Percentiles rank a stretch among this genome's conserved stretches.
phyloP scores from a whole-genome alignment of 2,329 filamentous ascomycete genomes.

The Fusarium sulawesiense region DNA sequence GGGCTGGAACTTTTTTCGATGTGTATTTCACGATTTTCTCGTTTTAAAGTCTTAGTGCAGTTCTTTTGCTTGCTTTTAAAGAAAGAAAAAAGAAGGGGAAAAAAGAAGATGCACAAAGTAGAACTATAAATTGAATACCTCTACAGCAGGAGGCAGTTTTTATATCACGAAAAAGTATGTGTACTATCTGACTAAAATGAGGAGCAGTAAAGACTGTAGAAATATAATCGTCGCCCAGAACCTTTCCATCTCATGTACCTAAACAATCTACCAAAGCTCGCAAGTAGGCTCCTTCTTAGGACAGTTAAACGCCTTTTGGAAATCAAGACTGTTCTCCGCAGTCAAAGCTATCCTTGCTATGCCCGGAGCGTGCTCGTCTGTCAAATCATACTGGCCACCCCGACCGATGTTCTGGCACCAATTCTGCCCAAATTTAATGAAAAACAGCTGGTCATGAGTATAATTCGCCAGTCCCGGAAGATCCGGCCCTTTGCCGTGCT shows the following conservation, averaged over 20 bases:
- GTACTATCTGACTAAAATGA: fast-evolving
- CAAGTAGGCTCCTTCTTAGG: slow-evolving; percentile 73
- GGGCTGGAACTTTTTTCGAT: slow-evolving; percentile 26
- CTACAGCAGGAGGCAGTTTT: background rate
- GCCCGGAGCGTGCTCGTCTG: slow-evolving; percentile 73
- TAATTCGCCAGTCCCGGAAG: slow-evolving; percentile 72
- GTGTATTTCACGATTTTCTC: slow-evolving; percentile 31
- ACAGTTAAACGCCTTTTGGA: slow-evolving; percentile 75
- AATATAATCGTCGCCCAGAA: background rate
- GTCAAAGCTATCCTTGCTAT: slow-evolving; percentile 72
- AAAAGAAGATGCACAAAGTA: slow-evolving; percentile 8
- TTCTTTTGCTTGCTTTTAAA: slow-evolving; percentile 1
- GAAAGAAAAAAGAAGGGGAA: background rate
- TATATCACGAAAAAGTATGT: background rate
- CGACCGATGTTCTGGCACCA: slow-evolving; percentile 69
- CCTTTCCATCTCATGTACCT: no score
- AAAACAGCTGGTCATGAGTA: slow-evolving; percentile 76
- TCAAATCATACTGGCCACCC: slow-evolving; percentile 46
- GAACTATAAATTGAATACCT: slow-evolving; percentile 19
- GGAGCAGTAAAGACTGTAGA: no score
- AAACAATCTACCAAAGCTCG: slow-evolving; percentile 73
- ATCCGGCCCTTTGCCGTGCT: slow-evolving; percentile 58
- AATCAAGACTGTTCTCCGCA: slow-evolving; percentile 75
- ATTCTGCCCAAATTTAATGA: slow-evolving; percentile 71
- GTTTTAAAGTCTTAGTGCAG: slow-evolving; percentile 11